These are phyloP conservation scores for Xylaria sp. DNA, from an alignment of 2,329 filamentous ascomycete species.

Conservation along the genomic window DNA sequence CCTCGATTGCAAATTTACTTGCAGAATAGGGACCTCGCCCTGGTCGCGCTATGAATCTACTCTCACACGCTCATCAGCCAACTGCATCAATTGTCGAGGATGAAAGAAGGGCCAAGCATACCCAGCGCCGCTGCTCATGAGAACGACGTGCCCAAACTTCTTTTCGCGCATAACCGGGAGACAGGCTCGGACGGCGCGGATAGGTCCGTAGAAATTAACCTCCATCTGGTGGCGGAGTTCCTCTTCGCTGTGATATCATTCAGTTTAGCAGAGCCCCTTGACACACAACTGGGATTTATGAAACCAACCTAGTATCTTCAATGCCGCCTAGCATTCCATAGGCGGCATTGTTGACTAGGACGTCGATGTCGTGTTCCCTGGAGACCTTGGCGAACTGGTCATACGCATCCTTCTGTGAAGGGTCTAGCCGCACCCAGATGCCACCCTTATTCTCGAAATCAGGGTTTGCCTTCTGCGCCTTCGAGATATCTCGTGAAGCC, in stretches of 20 bases:
- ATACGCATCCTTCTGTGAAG: slow-evolving; percentile 11
- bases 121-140: slow-evolving; percentile 35
- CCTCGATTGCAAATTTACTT: slow-evolving; percentile 38
- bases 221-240: slow-evolving; percentile 51
- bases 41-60: slow-evolving; percentile 35
- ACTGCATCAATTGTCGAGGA: not conserved
- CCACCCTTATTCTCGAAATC: slow-evolving; percentile 13
- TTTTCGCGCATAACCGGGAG: slow-evolving; percentile 33
- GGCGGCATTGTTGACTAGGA: slow-evolving; percentile 27
- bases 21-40: slow-evolving; percentile 34
- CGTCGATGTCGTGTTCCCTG: slow-evolving; percentile 17
- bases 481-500: slow-evolving; percentile 15
- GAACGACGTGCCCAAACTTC: slow-evolving; percentile 27
- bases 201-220: slow-evolving; percentile 64
- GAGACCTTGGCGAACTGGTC: slow-evolving; percentile 12
- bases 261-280: not conserved
- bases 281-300: not conserved
- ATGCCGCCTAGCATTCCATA: slow-evolving; percentile 24
- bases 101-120: not conserved
- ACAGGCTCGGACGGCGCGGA: slow-evolving; percentile 58
- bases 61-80: not conserved
- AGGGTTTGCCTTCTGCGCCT: slow-evolving; percentile 12
- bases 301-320: slow-evolving; percentile 25
- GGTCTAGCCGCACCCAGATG: slow-evolving; percentile 17
- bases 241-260: slow-evolving; percentile 16